Percentiles rank a stretch among this genome's conserved stretches.
Evolutionary conservation across 306 rosid species (phyloP).

Genomic region (Ormosia emarginata): DNA sequence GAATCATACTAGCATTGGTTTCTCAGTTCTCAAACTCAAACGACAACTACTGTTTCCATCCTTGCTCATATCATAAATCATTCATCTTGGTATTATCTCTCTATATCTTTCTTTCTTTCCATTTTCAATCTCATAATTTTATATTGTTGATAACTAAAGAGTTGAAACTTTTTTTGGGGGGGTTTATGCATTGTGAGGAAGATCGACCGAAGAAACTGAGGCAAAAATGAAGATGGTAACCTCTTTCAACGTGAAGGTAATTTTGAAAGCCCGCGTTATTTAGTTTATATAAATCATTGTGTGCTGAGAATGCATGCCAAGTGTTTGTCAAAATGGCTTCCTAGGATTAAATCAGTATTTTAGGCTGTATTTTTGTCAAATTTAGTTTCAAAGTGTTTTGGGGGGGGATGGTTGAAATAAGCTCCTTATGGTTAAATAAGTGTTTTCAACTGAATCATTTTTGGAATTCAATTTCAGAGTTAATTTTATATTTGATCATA

Average conservation of each 20-base stretch:
- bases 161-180: neutral
- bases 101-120: neutral
- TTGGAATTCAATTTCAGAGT: neutral
- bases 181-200: neutral
- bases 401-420: no score
- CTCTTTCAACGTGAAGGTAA: constrained; percentile 40
- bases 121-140: neutral
- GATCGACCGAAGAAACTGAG: neutral
- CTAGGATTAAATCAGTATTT: neutral
- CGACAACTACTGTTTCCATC: no score
- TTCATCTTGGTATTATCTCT: no score
- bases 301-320: neutral
- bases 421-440: no score
- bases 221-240: constrained; percentile 31
- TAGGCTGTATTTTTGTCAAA: neutral
- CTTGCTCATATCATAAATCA: no score
- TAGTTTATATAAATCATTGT: neutral
- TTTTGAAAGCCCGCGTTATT: neutral
- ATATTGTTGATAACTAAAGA: neutral
- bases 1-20: no score
- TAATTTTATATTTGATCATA: neutral
- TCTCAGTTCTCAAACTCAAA: no score
- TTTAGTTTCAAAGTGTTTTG: no score
- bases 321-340: constrained; percentile 24
- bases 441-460: neutral